Evolutionary conservation across 2,329 filamentous ascomycete species (phyloP).

Genomic region (Chrysoporthe austroafricana): DNA sequence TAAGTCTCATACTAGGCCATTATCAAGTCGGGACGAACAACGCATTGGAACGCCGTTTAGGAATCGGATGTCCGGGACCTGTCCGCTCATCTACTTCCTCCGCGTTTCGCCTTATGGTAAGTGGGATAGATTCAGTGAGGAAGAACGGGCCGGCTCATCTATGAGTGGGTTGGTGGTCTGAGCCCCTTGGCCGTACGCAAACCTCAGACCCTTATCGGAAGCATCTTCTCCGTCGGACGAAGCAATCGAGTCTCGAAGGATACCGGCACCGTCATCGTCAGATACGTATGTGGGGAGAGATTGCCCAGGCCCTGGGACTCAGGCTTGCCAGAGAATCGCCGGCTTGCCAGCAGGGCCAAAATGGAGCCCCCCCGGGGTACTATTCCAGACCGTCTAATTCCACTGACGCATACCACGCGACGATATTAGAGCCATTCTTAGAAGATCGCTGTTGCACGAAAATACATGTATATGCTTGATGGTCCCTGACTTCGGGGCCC

Average conservation of each 20-base stretch:
- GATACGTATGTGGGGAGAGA: too few relatives aligned
- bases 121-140: slow-evolving; percentile 41
- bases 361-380: neutral
- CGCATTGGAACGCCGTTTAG: slow-evolving; percentile 22
- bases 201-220: slow-evolving; percentile 64
- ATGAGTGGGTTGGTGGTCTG: slow-evolving; percentile 11
- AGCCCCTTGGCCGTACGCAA: slow-evolving; percentile 37
- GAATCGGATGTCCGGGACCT: slow-evolving; percentile 19
- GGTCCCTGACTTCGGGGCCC: neutral
- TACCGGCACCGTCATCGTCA: too few relatives aligned
- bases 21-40: too few relatives aligned
- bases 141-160: slow-evolving; percentile 8
- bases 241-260: slow-evolving; percentile 75
- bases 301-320: too few relatives aligned
- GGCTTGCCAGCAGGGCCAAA: too few relatives aligned
- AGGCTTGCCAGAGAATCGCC: too few relatives aligned
- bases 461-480: slow-evolving; percentile 7
- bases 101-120: slow-evolving; percentile 27
- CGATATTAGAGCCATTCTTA: neutral
- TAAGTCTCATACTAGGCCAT: neutral
- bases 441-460: neutral
- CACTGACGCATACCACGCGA: neutral
- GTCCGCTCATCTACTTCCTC: slow-evolving; percentile 42
- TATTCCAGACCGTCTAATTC: neutral
- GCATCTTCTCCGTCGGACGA: slow-evolving; percentile 80